These are phyloP conservation scores for Macadamia tetraphylla DNA, from an alignment of 164 flowering plant species.

Conservation along the genomic window DNA sequence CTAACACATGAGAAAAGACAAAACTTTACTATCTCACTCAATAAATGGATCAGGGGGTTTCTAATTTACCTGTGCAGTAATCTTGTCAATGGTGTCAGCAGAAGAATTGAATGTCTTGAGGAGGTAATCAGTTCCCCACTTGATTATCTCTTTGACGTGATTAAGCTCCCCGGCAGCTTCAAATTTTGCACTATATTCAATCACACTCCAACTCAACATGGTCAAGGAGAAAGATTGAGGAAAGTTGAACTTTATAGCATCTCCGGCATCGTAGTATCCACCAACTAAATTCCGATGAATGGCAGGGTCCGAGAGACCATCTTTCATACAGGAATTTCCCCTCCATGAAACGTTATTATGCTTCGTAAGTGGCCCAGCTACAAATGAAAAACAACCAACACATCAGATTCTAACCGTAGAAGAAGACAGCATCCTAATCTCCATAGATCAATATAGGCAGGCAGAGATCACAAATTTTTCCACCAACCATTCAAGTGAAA, in stretches of 20 bases:
- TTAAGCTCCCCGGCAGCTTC: slow-evolving; percentile 87
- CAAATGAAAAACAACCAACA: background rate
- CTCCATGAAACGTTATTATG: slow-evolving; percentile 88
- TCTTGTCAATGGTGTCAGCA: slow-evolving; percentile 54
- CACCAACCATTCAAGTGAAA: no score
- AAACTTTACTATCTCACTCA: background rate
- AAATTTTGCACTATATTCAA: slow-evolving; percentile 83
- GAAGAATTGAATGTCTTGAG: slow-evolving; percentile 85
- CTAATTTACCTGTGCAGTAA: slow-evolving; percentile 61
- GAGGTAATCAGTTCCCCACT: slow-evolving; percentile 91
- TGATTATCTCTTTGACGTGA: slow-evolving; percentile 80
- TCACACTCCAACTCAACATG: slow-evolving; percentile 94
- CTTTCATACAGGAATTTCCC: slow-evolving; percentile 69
- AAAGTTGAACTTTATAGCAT: slow-evolving; percentile 90
- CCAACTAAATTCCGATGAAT: slow-evolving; percentile 64
- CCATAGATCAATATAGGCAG: background rate
- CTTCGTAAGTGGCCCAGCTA: slow-evolving; percentile 87
- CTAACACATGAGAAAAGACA: background rate
- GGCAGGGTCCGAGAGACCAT: slow-evolving; percentile 48
- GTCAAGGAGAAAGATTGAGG: slow-evolving; percentile 87
- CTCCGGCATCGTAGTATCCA: slow-evolving; percentile 95
- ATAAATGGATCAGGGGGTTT: background rate
- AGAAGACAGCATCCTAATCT: background rate
- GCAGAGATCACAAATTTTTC: no score
- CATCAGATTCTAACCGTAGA: background rate